phyloP scores from a whole-genome alignment of 306 rosid species.

The Acacia acuminata region DNA sequence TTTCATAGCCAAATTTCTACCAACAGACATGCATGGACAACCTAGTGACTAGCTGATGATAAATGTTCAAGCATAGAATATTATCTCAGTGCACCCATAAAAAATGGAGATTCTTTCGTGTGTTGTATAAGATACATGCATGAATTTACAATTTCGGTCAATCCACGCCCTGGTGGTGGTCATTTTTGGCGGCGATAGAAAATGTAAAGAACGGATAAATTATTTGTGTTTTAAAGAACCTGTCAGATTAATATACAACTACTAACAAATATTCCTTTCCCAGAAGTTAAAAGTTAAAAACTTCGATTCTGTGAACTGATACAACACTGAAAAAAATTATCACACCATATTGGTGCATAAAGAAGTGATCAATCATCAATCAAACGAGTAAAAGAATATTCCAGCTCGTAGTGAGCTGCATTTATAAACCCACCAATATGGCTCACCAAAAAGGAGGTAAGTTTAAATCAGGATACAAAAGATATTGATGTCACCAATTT shows the following conservation, averaged over 20 bases:
- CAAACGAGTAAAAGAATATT: conserved; percentile 28
- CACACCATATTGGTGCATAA: neutral
- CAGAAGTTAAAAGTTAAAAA: neutral
- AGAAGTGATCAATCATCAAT: neutral
- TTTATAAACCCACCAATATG: conserved; percentile 33
- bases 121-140: neutral
- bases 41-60: neutral
- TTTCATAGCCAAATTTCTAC: conserved; percentile 17
- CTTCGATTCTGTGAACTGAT: neutral
- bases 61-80: neutral
- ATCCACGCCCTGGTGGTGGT: neutral
- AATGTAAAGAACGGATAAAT: neutral
- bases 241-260: neutral
- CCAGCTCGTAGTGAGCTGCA: conserved; percentile 40
- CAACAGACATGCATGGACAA: conserved; percentile 34
- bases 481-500: conserved; percentile 24
- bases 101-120: neutral
- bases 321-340: neutral
- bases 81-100: neutral
- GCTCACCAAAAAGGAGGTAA: conserved; percentile 10
- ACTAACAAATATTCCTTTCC: neutral
- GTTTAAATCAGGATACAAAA: conserved; percentile 16
- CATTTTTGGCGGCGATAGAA: neutral
- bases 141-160: neutral
- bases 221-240: neutral